These are phyloP conservation scores for Paramecium sexaurelia DNA, from an alignment of 73 alveolate genomes.

Conservation along the genomic window DNA sequence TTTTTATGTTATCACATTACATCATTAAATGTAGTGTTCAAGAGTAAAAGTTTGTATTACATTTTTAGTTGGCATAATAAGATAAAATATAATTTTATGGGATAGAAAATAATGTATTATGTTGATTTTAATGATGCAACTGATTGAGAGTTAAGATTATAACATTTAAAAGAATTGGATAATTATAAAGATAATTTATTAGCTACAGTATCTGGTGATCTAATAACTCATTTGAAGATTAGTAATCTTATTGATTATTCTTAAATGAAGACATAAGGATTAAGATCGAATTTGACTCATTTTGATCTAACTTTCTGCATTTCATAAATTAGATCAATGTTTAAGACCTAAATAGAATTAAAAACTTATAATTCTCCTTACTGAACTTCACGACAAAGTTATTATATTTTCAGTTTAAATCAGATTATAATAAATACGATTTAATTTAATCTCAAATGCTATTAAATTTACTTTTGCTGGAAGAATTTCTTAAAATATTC, in stretches of 20 bases:
- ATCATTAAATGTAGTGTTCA: background rate
- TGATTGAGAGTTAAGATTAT: background rate
- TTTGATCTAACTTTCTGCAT: background rate
- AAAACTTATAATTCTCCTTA: background rate
- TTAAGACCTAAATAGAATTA: background rate
- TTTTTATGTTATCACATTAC: background rate
- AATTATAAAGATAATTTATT: conserved; percentile 9
- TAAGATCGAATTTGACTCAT: background rate
- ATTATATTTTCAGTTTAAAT: background rate
- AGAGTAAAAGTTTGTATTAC: background rate
- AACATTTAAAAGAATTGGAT: background rate
- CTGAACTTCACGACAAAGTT: background rate
- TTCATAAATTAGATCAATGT: background rate
- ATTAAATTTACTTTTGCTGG: conserved; percentile 9
- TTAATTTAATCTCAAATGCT: background rate
- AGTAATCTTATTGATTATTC: background rate
- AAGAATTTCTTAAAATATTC: background rate
- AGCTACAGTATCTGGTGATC: conserved; percentile 6
- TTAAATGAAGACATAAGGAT: background rate
- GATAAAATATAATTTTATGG: background rate
- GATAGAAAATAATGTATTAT: background rate
- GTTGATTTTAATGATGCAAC: background rate
- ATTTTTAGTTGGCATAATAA: background rate
- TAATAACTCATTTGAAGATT: conserved; percentile 28
- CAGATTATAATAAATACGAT: background rate